Conservation (phyloP, 2,329 filamentous ascomycete species). For the Botryotinia globosa region DNA sequence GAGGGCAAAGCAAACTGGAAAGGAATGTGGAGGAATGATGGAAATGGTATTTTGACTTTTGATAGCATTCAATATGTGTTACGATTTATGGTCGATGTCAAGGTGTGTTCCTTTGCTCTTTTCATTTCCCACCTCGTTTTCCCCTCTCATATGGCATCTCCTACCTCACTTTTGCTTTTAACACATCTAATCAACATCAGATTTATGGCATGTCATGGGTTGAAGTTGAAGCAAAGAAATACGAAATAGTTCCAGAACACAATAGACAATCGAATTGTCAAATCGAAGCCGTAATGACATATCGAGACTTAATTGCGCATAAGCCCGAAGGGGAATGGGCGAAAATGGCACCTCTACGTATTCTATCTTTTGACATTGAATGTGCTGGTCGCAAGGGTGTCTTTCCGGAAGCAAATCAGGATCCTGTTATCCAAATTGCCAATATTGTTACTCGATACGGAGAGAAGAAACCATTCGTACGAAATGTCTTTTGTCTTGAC, state of each 20-base stretch:
- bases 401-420: conserved; percentile 87
- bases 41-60: conserved; percentile 79
- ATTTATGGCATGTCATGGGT: conserved; percentile 98
- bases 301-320: conserved; percentile 80
- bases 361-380: conserved; percentile 97
- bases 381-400: conserved; percentile 96
- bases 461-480: conserved; percentile 91
- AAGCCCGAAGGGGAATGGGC: conserved; percentile 91
- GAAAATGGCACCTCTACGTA: conserved; percentile 92
- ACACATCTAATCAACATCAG: conserved; percentile 41
- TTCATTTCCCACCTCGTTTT: not conserved
- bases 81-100: conserved; percentile 96
- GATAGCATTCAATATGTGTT: conserved; percentile 95
- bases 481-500: conserved; percentile 94
- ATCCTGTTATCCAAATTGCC: conserved; percentile 97
- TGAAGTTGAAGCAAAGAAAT: conserved; percentile 72
- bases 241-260: conserved; percentile 63
- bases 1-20: conserved; percentile 81
- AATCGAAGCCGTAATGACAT: conserved; percentile 86
- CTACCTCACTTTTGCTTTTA: not conserved
- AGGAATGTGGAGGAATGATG: conserved; percentile 73
- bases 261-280: conserved; percentile 88
- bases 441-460: conserved; percentile 94
- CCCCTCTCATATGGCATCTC: not conserved
- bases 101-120: conserved; percentile 50